Evolutionary conservation across 192 early-diverging fungal genomes (phyloP).

Genomic region (Bifiguratus adelaidae): DNA sequence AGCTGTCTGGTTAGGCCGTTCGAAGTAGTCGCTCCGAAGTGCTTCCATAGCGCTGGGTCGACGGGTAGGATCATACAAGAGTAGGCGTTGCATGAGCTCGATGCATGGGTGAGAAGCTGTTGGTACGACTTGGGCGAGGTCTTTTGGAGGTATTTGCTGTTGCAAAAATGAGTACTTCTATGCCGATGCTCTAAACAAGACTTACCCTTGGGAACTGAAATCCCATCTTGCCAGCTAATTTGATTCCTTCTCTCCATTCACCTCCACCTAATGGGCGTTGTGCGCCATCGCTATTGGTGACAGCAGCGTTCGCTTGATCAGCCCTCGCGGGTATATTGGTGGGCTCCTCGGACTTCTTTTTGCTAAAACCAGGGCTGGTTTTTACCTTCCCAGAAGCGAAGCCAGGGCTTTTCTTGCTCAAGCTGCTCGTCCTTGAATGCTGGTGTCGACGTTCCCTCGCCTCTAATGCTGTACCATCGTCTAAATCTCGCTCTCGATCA

Average conservation of each 20-base stretch:
- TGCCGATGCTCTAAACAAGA: neutral
- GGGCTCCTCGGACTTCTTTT: slow-evolving; percentile 6
- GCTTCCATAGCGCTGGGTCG: slow-evolving; percentile 70
- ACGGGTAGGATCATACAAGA: slow-evolving; percentile 69
- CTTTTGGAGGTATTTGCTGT: slow-evolving; percentile 16
- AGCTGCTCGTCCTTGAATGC: slow-evolving; percentile 2
- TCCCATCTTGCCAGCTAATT: slow-evolving; percentile 57
- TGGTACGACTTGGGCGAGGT: slow-evolving; percentile 46
- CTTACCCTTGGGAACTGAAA: slow-evolving; percentile 47
- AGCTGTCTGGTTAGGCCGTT: no score
- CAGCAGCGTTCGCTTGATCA: neutral
- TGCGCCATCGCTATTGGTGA: neutral
- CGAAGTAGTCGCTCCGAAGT: no score
- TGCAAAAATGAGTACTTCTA: neutral
- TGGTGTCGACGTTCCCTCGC: slow-evolving; percentile 6
- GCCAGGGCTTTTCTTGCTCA: slow-evolving; percentile 6
- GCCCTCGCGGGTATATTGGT: neutral
- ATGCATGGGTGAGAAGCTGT: slow-evolving; percentile 40
- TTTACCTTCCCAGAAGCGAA: no score
- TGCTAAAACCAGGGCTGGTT: slow-evolving; percentile 17
- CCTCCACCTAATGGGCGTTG: slow-evolving; percentile 18
- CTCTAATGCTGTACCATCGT: no score
- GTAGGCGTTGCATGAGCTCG: slow-evolving; percentile 55
- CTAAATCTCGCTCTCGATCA: no score
- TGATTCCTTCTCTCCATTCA: slow-evolving; percentile 65